A percentile compares a stretch with the other conserved stretches of the same genome.
phyloP scores from a whole-genome alignment of 2,329 filamentous ascomycete genomes.

The Ascochyta clinopodiicola region DNA sequence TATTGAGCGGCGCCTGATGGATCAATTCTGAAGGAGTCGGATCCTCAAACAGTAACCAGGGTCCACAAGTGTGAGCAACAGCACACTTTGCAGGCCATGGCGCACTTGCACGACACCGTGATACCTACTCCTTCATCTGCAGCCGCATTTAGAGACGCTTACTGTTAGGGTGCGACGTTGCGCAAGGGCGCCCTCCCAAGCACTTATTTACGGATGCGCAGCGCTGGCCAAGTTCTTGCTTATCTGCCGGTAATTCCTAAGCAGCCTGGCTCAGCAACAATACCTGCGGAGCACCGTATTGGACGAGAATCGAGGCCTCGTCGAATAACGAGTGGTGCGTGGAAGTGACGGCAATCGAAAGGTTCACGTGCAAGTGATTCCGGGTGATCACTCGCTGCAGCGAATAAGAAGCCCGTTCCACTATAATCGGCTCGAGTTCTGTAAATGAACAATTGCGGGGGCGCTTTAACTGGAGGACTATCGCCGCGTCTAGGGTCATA shows the following conservation, averaged over 20 bases:
- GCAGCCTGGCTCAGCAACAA: slow-evolving; percentile 3
- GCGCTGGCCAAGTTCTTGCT: slow-evolving; percentile 6
- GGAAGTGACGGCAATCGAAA: slow-evolving; percentile 4
- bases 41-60: neutral
- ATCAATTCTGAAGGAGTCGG: slow-evolving; percentile 9
- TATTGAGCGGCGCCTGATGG: slow-evolving; percentile 11
- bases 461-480: slow-evolving; percentile 3
- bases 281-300: slow-evolving; percentile 8
- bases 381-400: slow-evolving; percentile 5
- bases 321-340: neutral
- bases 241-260: slow-evolving; percentile 4
- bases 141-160: neutral
- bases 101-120: neutral
- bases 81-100: neutral
- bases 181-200: slow-evolving; percentile 12
- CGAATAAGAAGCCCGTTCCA: slow-evolving; percentile 14
- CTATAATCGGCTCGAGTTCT: slow-evolving; percentile 11
- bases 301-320: neutral
- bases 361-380: slow-evolving; percentile 8
- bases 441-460: slow-evolving; percentile 19
- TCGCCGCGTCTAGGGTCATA: slow-evolving; percentile 5
- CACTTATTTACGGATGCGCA: neutral
- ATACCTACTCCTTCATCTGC: neutral
- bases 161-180: slow-evolving; percentile 12
- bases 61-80: neutral